Conservation (phyloP, 75 land plant species). For the Pseudotsuga menziesii region DNA sequence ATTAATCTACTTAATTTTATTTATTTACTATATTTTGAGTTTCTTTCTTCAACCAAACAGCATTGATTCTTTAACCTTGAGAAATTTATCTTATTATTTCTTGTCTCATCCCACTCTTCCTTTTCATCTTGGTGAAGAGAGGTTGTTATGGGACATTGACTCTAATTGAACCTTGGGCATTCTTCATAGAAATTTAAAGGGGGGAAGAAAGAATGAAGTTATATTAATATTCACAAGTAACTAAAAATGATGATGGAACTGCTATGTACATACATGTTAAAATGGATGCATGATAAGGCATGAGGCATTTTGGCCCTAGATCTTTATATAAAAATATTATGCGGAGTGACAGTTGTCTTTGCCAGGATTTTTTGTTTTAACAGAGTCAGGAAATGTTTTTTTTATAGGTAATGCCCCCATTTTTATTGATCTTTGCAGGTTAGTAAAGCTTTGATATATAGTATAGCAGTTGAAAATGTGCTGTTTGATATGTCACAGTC, state of each 20-base stretch:
- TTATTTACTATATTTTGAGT: too few relatives aligned
- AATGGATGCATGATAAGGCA: not conserved
- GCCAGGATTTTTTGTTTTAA: not conserved
- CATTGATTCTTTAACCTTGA: too few relatives aligned
- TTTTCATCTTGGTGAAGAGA: not conserved
- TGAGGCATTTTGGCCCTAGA: not conserved
- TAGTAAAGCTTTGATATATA: not conserved
- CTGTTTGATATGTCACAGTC: constrained; percentile 5
- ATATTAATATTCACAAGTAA: not conserved
- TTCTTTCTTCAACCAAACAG: too few relatives aligned
- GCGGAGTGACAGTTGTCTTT: not conserved
- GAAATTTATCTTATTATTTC: too few relatives aligned
- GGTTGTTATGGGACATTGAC: not conserved
- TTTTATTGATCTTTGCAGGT: not conserved
- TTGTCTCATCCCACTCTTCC: too few relatives aligned
- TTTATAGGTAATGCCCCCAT: not conserved
- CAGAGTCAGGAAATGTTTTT: not conserved
- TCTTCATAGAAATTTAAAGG: not conserved
- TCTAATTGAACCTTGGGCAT: not conserved
- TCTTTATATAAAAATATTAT: not conserved
- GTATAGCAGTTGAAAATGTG: not conserved
- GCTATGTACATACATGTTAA: not conserved
- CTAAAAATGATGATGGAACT: not conserved
- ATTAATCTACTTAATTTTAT: too few relatives aligned
- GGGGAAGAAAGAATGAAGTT: not conserved